Conservation (phyloP, 495 filamentous ascomycete species). For the Oleoguttula mirabilis region DNA sequence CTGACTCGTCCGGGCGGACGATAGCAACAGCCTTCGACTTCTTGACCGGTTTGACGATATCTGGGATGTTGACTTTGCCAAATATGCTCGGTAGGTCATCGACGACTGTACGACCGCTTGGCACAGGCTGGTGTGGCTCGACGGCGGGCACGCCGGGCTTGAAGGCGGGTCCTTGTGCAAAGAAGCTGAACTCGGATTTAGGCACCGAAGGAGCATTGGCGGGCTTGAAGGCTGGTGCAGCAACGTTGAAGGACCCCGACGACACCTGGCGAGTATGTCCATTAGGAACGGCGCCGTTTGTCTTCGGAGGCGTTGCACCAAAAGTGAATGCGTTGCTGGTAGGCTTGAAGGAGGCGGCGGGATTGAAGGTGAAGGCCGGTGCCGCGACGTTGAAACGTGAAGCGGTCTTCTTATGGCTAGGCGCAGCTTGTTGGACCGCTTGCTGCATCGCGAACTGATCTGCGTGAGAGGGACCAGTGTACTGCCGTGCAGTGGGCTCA, state of each 20-base stretch:
- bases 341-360: slow-evolving; percentile 49
- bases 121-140: slow-evolving; percentile 40
- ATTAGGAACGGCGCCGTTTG: slow-evolving; percentile 4
- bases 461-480: neutral
- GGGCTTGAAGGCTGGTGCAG: slow-evolving; percentile 61
- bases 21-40: slow-evolving; percentile 76
- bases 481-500: neutral
- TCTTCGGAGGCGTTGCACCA: slow-evolving; percentile 26
- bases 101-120: slow-evolving; percentile 12
- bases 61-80: slow-evolving; percentile 54
- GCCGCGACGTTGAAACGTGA: slow-evolving; percentile 80
- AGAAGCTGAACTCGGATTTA: slow-evolving; percentile 56
- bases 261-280: slow-evolving; percentile 19
- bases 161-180: slow-evolving; percentile 53
- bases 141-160: slow-evolving; percentile 74
- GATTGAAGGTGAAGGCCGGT: slow-evolving; percentile 76
- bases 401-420: slow-evolving; percentile 37
- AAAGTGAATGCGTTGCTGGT: slow-evolving; percentile 41
- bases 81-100: slow-evolving; percentile 40
- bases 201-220: neutral
- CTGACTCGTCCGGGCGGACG: slow-evolving; percentile 47
- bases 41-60: slow-evolving; percentile 50
- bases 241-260: slow-evolving; percentile 46
- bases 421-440: neutral
- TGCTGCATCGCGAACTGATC: neutral